Conservation (phyloP, 2,329 filamentous ascomycete genomes). For the Cytospora chrysosperma region DNA sequence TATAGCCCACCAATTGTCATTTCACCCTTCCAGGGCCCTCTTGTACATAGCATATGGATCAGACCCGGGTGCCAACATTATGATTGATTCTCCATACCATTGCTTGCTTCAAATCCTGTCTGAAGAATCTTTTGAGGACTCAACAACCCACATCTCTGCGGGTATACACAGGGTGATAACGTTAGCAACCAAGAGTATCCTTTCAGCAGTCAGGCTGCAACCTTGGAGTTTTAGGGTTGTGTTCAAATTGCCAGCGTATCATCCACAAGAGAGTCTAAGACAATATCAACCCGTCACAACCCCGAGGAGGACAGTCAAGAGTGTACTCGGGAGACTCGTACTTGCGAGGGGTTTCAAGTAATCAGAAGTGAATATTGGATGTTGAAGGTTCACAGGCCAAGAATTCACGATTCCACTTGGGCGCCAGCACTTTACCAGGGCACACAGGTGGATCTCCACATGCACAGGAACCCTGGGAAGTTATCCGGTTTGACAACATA, state of each 20-base stretch:
- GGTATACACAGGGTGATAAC: neutral
- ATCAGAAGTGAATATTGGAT: neutral
- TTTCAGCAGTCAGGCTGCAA: conserved; percentile 11
- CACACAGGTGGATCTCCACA: neutral
- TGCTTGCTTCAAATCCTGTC: neutral
- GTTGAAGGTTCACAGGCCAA: neutral
- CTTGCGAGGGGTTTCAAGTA: too few species aligned
- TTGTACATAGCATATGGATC: neutral
- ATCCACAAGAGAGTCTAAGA: neutral
- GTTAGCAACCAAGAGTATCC: conserved; percentile 13
- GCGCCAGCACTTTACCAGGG: neutral
- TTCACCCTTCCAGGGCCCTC: neutral
- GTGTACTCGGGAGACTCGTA: too few species aligned
- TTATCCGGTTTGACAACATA: neutral
- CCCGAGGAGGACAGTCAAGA: neutral
- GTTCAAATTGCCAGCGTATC: neutral
- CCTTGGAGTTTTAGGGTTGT: neutral
- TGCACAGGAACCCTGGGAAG: too few species aligned
- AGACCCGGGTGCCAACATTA: neutral
- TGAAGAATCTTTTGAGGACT: neutral
- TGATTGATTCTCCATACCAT: neutral
- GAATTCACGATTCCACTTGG: neutral
- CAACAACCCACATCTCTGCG: neutral
- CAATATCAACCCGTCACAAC: neutral
- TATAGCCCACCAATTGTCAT: neutral